Evolutionary conservation across 441 rosid species (phyloP).

Genomic region (Pelargonium myrrhifolium): DNA sequence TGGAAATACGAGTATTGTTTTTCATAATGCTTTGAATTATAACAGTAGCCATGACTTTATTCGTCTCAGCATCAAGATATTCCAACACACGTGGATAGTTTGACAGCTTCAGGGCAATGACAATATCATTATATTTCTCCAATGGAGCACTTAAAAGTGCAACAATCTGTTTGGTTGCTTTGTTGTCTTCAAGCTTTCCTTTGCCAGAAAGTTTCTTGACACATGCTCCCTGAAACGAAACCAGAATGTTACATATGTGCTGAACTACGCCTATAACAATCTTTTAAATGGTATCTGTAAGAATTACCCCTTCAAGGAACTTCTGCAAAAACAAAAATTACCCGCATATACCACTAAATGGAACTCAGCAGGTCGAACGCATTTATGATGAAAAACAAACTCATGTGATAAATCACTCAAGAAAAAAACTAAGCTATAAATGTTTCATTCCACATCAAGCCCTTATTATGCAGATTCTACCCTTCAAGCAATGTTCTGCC

Average conservation of each 20-base stretch:
- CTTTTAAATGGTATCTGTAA: neutral
- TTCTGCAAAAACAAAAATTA: neutral
- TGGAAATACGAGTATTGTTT: conserved; percentile 67
- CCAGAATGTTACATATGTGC: neutral
- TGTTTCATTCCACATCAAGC: no score
- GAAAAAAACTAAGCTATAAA: no score
- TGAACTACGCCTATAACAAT: conserved; percentile 6
- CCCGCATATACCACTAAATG: neutral
- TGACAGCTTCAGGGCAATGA: conserved; percentile 76
- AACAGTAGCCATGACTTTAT: conserved; percentile 87
- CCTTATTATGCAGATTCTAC: no score
- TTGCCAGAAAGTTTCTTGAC: conserved; percentile 62
- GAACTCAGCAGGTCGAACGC: no score
- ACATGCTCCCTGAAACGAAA: conserved; percentile 76
- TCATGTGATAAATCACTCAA: no score
- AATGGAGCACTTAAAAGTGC: conserved; percentile 94
- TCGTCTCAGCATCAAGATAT: conserved; percentile 79
- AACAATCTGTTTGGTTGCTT: conserved; percentile 87
- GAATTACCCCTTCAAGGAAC: neutral
- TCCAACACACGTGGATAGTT: conserved; percentile 83
- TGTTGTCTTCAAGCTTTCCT: conserved; percentile 78
- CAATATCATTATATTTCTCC: conserved; percentile 91
- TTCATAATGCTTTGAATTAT: conserved; percentile 94
- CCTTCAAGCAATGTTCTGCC: no score
- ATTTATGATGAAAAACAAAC: no score